Percentiles rank a stretch among this genome's conserved stretches.
phyloP scores from a whole-genome alignment of 192 early-diverging fungal species.

The Chytriomyces confervae region DNA sequence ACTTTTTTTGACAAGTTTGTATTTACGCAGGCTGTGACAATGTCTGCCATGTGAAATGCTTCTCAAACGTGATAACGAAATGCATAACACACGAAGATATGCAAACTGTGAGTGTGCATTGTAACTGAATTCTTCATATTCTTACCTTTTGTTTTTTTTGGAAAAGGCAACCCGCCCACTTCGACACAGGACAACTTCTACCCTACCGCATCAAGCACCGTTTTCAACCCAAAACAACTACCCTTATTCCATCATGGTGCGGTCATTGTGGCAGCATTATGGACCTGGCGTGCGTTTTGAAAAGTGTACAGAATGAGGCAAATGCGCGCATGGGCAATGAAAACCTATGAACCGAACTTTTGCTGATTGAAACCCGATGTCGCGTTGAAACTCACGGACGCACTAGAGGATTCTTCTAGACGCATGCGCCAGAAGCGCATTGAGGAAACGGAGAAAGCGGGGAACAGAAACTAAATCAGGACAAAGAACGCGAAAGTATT shows the following conservation, averaged over 20 bases:
- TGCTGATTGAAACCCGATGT: conserved; percentile 53
- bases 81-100: conserved; percentile 69
- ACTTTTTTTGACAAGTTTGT: background rate
- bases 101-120: conserved; percentile 2
- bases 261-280: conserved; percentile 89
- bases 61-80: conserved; percentile 86
- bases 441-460: conserved; percentile 51
- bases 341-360: conserved; percentile 50
- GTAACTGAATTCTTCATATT: background rate
- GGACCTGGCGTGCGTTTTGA: conserved; percentile 47
- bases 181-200: conserved; percentile 70
- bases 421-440: conserved; percentile 50
- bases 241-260: conserved; percentile 88
- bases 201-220: conserved; percentile 96
- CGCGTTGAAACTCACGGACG: conserved; percentile 48
- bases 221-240: conserved; percentile 79
- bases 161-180: conserved; percentile 54
- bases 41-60: conserved; percentile 89
- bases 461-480: conserved; percentile 13
- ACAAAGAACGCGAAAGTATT: background rate
- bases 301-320: conserved; percentile 53
- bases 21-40: conserved; percentile 76
- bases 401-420: conserved; percentile 52
- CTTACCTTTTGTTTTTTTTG: background rate
- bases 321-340: conserved; percentile 48